Base-by-base conservation (phyloP, 2,329 filamentous ascomycete genomes). In the Aspergillus sergii region DNA sequence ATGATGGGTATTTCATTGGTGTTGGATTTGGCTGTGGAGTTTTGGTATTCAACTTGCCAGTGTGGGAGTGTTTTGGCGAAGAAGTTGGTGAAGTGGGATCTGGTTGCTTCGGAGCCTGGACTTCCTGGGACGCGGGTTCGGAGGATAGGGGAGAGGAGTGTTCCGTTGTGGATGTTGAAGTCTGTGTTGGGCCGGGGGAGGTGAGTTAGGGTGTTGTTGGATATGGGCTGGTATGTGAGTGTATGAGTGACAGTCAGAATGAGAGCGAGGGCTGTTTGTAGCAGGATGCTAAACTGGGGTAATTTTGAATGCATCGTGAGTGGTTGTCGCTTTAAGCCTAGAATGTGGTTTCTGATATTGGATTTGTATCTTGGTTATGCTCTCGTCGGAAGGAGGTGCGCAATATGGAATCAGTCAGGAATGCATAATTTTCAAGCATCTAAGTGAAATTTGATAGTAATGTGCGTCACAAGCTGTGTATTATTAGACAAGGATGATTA, bases 121-220 rank as follows among this genome's bases (percentile, higher is more conserved):
- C 93, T 96, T n/a, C 93, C 94, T 5, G 95, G 92, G 0, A 98
- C 93, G 64, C 94, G 91, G 1, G 94, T 89, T 58, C 91, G 88
- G 59, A 98, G 83, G 71, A 98, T 93, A 1, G 94, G 95, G 5
- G 94, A 86, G 43, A 98, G 87, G 28, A 98, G 85, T 6, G 85
- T 81, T 69, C 93, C 92, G 34, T 82, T 85, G 63, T 89, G 79
- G 70, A 94, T 92, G 78, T 96, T 87, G 76, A 97, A 94, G 78
- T 93, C 91, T 61, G 83, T 79, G 65, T 87, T 88, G 2, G 89
- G 89, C 19, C 85, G 85, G 14, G 92, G 91, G n/a, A 98, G 85
- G 60, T 81, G 82, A 65, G 83, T 85, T 48, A 98, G 84, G 43
- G 91, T 89, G 60, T 87, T 85, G 79, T 97, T 90, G 45, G 92